Evolutionary conservation across 805 yeast genomes (phyloP).

Genomic region (Candida incommunis): DNA sequence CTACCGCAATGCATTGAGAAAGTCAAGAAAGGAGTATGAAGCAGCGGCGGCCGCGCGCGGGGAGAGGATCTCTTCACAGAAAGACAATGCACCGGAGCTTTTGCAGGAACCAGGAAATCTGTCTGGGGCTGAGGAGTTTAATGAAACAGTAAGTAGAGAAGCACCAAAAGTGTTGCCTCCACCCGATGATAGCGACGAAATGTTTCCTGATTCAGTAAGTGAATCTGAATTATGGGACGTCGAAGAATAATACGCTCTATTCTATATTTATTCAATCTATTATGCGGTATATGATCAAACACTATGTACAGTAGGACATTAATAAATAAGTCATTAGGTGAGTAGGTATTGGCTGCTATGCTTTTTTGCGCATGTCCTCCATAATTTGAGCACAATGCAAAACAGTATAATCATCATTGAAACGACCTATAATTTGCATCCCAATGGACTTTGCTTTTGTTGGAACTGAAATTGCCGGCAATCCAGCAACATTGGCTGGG

Average conservation of each 20-base stretch:
- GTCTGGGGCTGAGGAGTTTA: too few relatives aligned
- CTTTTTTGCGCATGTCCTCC: not conserved
- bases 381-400: conserved; percentile 27
- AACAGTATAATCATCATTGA: conserved; percentile 61
- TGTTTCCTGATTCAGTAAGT: conserved; percentile 1
- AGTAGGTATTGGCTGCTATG: not conserved
- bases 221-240: not conserved
- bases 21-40: too few relatives aligned
- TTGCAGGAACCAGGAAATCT: too few relatives aligned
- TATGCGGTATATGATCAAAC: not conserved
- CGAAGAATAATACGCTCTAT: not conserved
- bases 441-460: conserved; percentile 38
- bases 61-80: too few relatives aligned
- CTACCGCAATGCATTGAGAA: too few relatives aligned
- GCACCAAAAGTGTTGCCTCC: not conserved
- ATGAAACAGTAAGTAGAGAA: too few relatives aligned
- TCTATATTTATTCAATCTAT: not conserved
- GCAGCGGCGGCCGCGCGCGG: too few relatives aligned
- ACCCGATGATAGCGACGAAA: not conserved
- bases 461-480: conserved; percentile 79
- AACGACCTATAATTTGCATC: conserved; percentile 74
- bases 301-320: not conserved
- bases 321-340: not conserved
- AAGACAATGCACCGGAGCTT: too few relatives aligned
- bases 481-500: conserved; percentile 83